Base-by-base conservation (phyloP, 768 basidiomycete genomes). In the Suillus americanus region DNA sequence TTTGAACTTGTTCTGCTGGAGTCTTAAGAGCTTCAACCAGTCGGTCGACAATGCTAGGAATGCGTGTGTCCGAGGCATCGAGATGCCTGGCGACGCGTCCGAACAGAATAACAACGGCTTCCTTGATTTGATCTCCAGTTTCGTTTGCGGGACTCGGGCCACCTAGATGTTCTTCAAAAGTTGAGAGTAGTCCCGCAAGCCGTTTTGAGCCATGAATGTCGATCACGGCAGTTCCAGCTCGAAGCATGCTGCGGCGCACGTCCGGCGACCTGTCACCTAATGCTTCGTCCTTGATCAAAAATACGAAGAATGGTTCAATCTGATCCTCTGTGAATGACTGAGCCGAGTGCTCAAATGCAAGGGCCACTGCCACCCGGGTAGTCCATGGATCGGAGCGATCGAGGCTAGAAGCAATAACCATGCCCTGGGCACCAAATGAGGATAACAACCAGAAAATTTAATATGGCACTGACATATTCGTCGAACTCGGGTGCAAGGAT, bases 1-100 rank as follows among this genome's bases (percentile, higher is more conserved):
- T 89, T 74, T 99, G 97, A 0, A 99, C 97, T 72, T 96, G 90
- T 74, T 99, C 97, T 3, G 95, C 87, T 0, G 97, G 97, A 0
- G 96, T 99, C 76, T 90, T 91, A 64, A 99, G 81, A 1, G 97
- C 94, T 38, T 92, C 92, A 9, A 97, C 86, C 23, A 99, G 81
- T 12, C 95, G 82, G 66, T 94, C 88, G 10, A 98, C 90, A 66
- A 98, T 92, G 13, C 79, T 76, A 0, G 92, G 90, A 50, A 97
- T 87, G 1, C 95, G 89, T 5, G 81, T 66, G 74, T 98, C 95
- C 0, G 85, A 83, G 3, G 87, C 77, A 57, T 92, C 86, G 51
- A 99, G 81, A 77, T 98, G 95, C 8, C 92, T 83, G 7, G 97
- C 97, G 9, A 95, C 86, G 20, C 96, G 89, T 64, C 97, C 97